Conservation (phyloP, 2,329 filamentous ascomycete species). For the Rutstroemia sydowiana region DNA sequence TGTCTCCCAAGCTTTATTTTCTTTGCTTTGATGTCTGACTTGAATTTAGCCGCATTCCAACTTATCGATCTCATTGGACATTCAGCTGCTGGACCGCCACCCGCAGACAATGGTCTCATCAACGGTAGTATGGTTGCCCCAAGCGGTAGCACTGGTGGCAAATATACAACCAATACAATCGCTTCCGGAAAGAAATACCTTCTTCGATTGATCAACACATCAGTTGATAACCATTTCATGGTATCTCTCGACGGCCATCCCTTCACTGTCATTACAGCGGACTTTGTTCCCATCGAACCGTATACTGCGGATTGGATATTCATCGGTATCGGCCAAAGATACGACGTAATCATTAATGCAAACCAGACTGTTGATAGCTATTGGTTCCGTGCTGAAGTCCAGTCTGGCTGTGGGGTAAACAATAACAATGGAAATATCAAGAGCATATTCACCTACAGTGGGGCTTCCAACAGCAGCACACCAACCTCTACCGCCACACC, state of each 20-base stretch:
- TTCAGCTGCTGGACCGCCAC: neutral
- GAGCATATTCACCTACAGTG: constrained; percentile 11
- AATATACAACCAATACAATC: constrained; percentile 11
- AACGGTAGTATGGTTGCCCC: constrained; percentile 33
- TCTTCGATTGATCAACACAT: constrained; percentile 40
- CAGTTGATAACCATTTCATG: constrained; percentile 34
- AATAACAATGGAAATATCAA: constrained; percentile 7
- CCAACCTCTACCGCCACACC: constrained; percentile 9
- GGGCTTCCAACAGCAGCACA: constrained; percentile 1
- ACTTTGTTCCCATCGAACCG: constrained; percentile 49
- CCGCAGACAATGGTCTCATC: constrained; percentile 39
- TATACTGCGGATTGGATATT: constrained; percentile 40
- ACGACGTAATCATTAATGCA: constrained; percentile 38
- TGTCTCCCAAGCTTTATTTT: too few relatives aligned
- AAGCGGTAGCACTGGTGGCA: constrained; percentile 6
- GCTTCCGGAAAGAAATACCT: constrained; percentile 33
- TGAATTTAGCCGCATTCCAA: constrained; percentile 29
- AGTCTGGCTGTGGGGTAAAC: constrained; percentile 6
- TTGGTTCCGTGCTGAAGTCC: constrained; percentile 40
- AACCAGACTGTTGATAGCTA: constrained; percentile 37
- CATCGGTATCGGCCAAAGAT: constrained; percentile 39
- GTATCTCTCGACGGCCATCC: constrained; percentile 47
- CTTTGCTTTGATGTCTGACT: too few relatives aligned
- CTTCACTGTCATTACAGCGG: constrained; percentile 48
- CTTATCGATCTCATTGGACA: constrained; percentile 22